These are phyloP conservation scores for Moesziomyces antarcticus DNA, from an alignment of 1,284 basidiomycete genomes.

Conservation along the genomic window DNA sequence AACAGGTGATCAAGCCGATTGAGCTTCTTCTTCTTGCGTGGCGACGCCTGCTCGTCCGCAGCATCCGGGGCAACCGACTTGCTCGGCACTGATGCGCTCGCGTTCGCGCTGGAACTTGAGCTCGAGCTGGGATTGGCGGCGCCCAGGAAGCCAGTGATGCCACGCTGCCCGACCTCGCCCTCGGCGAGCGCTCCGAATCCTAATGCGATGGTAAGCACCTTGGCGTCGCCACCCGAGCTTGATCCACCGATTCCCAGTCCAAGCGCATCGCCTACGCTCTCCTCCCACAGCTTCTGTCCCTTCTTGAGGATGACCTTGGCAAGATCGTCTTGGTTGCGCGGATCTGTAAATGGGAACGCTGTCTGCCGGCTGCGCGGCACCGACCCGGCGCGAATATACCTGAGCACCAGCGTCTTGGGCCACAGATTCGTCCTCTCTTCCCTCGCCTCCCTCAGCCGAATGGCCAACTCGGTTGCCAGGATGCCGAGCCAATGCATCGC, in stretches of 20 bases:
- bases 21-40: conserved; percentile 39
- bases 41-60: conserved; percentile 10
- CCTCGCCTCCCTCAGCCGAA: conserved; percentile 85
- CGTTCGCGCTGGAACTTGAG: not conserved
- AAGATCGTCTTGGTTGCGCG: conserved; percentile 39
- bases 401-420: conserved; percentile 86
- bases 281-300: conserved; percentile 87
- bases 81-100: conserved; percentile 54
- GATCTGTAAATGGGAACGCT: conserved; percentile 76
- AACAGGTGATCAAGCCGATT: conserved; percentile 31
- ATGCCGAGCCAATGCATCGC: conserved; percentile 86
- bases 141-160: conserved; percentile 85
- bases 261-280: conserved; percentile 73
- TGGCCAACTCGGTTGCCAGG: conserved; percentile 85
- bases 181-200: conserved; percentile 85
- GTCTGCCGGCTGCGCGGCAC: conserved; percentile 79
- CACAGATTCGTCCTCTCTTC: conserved; percentile 77
- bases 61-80: conserved; percentile 16
- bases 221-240: conserved; percentile 37
- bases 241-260: conserved; percentile 7
- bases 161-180: conserved; percentile 82
- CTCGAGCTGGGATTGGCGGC: conserved; percentile 55
- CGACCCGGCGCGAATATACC: conserved; percentile 72
- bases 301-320: conserved; percentile 78
- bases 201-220: conserved; percentile 79